Conservation (phyloP, 1,284 basidiomycete genomes). For the Xanthoconium separans region DNA sequence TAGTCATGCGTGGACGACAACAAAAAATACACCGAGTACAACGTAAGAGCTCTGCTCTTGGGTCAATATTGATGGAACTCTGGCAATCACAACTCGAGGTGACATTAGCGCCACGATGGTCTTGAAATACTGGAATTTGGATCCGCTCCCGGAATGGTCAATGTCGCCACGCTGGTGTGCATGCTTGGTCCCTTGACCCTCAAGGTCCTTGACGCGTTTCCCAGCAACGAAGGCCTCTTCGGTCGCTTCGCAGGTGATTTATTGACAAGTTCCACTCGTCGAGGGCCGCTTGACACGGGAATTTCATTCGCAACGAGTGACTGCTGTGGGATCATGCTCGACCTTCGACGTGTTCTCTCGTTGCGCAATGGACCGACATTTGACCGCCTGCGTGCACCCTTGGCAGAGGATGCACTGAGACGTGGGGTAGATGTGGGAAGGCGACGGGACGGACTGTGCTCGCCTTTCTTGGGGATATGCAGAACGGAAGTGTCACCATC, state of each 20-base stretch:
- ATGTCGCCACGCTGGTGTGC: constrained; percentile 13
- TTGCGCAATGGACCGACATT: constrained; percentile 68
- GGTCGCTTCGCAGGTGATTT: constrained; percentile 63
- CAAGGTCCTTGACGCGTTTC: constrained; percentile 29
- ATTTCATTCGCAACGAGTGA: constrained; percentile 39
- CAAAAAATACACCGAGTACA: constrained; percentile 20
- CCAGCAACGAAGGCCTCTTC: constrained; percentile 60
- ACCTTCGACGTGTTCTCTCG: constrained; percentile 69
- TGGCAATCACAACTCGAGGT: background rate
- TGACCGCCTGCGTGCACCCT: constrained; percentile 57
- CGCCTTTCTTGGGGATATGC: constrained; percentile 38
- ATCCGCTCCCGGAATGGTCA: constrained; percentile 26
- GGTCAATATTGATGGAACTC: constrained; percentile 5
- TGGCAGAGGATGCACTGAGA: constrained; percentile 36
- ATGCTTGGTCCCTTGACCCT: constrained; percentile 27
- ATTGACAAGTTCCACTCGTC: constrained; percentile 41
- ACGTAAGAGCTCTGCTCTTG: constrained; percentile 14
- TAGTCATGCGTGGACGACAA: constrained; percentile 9
- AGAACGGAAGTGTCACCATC: constrained; percentile 11
- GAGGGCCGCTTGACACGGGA: constrained; percentile 34
- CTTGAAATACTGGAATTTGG: constrained; percentile 31
- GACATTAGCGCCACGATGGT: constrained; percentile 29
- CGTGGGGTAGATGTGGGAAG: constrained; percentile 48
- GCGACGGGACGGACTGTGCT: constrained; percentile 45
- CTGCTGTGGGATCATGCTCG: constrained; percentile 73